A percentile compares a stretch with the other conserved stretches of the same genome.
Evolutionary conservation across 225 moss, liverwort and hornwort species (phyloP).

Genomic region (Straminergon stramineum): DNA sequence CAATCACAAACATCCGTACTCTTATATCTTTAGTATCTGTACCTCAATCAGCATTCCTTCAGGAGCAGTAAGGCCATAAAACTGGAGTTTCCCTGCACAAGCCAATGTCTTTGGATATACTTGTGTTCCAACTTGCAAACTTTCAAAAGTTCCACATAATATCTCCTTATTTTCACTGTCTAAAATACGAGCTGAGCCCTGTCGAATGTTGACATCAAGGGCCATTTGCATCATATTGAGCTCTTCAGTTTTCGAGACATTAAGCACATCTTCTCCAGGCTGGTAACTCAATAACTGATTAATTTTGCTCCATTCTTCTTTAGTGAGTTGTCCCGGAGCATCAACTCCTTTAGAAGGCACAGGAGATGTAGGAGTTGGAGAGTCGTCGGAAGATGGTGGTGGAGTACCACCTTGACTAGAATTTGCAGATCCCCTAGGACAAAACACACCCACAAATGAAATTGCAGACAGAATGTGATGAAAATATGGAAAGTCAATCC

Average conservation of each 20-base stretch:
- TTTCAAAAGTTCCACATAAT: conserved; percentile 86
- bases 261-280: conserved; percentile 68
- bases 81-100: conserved; percentile 84
- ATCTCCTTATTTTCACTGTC: conserved; percentile 72
- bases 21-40: neutral
- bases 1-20: neutral
- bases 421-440: conserved; percentile 40
- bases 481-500: neutral
- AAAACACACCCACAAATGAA: neutral
- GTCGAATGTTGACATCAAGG: conserved; percentile 65
- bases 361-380: conserved; percentile 5
- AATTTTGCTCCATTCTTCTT: conserved; percentile 95
- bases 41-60: conserved; percentile 97
- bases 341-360: conserved; percentile 27
- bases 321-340: conserved; percentile 74
- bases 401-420: conserved; percentile 23
- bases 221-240: conserved; percentile 89
- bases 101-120: conserved; percentile 88
- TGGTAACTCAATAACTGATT: conserved; percentile 92
- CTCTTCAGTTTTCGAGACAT: conserved; percentile 58
- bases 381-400: conserved; percentile 15
- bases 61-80: conserved; percentile 94
- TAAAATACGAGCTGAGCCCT: conserved; percentile 73
- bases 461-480: neutral
- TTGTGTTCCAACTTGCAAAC: conserved; percentile 64